phyloP scores from a whole-genome alignment of 2,329 filamentous ascomycete genomes.

The Cordyceps cicadae region DNA sequence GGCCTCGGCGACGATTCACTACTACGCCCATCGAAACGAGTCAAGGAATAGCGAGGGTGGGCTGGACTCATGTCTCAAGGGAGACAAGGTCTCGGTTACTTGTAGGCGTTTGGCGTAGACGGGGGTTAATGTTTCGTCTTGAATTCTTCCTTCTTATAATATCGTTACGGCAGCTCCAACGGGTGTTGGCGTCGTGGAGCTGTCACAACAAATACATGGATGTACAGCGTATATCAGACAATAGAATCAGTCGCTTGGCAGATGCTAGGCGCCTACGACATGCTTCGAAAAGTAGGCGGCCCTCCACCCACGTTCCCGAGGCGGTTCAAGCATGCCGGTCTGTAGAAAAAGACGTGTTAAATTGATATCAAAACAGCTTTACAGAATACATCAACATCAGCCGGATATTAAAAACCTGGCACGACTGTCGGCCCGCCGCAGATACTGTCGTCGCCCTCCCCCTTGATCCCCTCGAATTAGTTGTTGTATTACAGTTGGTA shows the following conservation, averaged over 20 bases:
- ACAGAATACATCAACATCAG: conserved; percentile 8
- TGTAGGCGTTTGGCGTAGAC: too few species aligned
- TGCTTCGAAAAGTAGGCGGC: too few species aligned
- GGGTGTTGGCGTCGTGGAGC: too few species aligned
- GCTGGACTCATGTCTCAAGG: too few species aligned
- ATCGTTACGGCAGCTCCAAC: too few species aligned
- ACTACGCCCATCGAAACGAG: conserved; percentile 52
- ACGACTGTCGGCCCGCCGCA: conserved; percentile 7
- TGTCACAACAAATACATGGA: too few species aligned
- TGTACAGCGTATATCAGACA: too few species aligned
- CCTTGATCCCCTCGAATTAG: not conserved
- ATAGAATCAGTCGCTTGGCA: too few species aligned
- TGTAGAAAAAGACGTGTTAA: not conserved
- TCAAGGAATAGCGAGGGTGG: conserved; percentile 40
- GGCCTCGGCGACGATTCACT: conserved; percentile 74
- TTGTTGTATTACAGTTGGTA: conserved; percentile 6
- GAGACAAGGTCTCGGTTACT: too few species aligned
- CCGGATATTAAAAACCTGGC: conserved; percentile 7
- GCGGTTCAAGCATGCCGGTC: too few species aligned
- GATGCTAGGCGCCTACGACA: too few species aligned
- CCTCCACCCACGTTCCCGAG: too few species aligned
- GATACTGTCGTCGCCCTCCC: not conserved
- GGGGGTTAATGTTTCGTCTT: not conserved
- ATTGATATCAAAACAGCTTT: not conserved
- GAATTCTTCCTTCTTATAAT: not conserved